These are phyloP conservation scores for Gossypium longicalyx DNA, from an alignment of 345 rosid genomes.

Conservation along the genomic window DNA sequence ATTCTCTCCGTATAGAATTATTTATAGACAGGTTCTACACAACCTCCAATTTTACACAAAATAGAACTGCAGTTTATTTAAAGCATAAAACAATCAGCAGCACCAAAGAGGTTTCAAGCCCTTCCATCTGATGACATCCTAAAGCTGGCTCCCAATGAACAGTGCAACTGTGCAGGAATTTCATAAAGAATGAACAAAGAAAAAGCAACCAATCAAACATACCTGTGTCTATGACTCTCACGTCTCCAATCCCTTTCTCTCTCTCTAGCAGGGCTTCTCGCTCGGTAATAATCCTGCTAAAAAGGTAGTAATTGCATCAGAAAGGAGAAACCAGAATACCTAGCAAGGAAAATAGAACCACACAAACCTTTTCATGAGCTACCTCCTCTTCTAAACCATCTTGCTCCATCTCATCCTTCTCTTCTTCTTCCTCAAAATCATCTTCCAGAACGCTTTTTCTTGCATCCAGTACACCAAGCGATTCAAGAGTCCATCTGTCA, in stretches of 20 bases:
- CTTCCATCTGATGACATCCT: conserved; percentile 31
- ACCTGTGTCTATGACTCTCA: conserved; percentile 77
- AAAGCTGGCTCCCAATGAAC: not conserved
- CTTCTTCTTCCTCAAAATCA: conserved; percentile 96
- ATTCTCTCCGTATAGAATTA: not conserved
- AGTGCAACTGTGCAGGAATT: conserved; percentile 21
- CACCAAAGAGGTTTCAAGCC: not conserved
- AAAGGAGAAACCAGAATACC: conserved; percentile 8
- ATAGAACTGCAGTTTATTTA: not conserved
- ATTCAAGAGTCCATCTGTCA: conserved; percentile 54
- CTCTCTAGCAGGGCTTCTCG: conserved; percentile 75
- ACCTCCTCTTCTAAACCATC: conserved; percentile 18
- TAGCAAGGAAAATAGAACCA: not conserved
- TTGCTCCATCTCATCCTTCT: conserved; percentile 69
- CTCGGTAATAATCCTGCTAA: conserved; percentile 65
- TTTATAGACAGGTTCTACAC: not conserved
- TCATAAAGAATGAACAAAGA: conserved; percentile 14
- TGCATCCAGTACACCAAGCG: conserved; percentile 51
- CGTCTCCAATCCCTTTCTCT: conserved; percentile 77
- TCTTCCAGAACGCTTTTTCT: conserved; percentile 92
- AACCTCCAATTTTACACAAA: not conserved
- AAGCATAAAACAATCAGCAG: not conserved
- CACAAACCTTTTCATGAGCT: conserved; percentile 45
- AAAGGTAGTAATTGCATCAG: conserved; percentile 15
- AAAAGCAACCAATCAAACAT: not conserved